Evolutionary conservation across 148 eudicot genomes (phyloP).

Genomic region (Cornus suecica): DNA sequence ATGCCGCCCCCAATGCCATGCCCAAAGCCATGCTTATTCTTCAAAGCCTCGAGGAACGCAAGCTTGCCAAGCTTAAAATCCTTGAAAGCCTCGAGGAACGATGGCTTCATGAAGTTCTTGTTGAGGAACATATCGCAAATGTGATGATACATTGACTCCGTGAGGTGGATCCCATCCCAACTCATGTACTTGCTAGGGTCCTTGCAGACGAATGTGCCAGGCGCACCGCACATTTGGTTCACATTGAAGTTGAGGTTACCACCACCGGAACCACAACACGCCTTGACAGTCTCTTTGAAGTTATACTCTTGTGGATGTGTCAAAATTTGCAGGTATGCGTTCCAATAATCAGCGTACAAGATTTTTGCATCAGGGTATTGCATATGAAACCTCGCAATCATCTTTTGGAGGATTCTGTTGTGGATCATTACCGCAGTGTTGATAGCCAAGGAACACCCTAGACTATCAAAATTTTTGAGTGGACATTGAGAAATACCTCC

Average conservation of each 20-base stretch:
- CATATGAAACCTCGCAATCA: not conserved
- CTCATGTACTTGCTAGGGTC: constrained; percentile 22
- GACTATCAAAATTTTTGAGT: not conserved
- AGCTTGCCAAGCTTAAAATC: no score
- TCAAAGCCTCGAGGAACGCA: no score
- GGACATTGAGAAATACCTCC: constrained; percentile 11
- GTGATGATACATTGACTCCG: constrained; percentile 25
- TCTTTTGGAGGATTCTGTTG: constrained; percentile 28
- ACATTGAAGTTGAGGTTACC: constrained; percentile 15
- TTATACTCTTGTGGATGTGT: not conserved
- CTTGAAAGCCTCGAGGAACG: constrained; percentile 22
- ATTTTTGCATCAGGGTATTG: not conserved
- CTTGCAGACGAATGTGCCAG: constrained; percentile 17
- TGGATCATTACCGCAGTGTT: constrained; percentile 21
- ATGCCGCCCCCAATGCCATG: no score
- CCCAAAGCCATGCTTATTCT: no score
- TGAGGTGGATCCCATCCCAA: constrained; percentile 36
- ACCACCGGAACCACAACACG: constrained; percentile 24
- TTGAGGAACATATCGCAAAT: constrained; percentile 26
- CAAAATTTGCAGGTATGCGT: not conserved
- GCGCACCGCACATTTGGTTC: constrained; percentile 17
- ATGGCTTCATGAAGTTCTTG: constrained; percentile 28
- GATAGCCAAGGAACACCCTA: constrained; percentile 16
- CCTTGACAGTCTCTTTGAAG: constrained; percentile 15
- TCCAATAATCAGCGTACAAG: not conserved